These are phyloP conservation scores for Grammothele lineata DNA, from an alignment of 768 basidiomycete genomes.

Conservation along the genomic window DNA sequence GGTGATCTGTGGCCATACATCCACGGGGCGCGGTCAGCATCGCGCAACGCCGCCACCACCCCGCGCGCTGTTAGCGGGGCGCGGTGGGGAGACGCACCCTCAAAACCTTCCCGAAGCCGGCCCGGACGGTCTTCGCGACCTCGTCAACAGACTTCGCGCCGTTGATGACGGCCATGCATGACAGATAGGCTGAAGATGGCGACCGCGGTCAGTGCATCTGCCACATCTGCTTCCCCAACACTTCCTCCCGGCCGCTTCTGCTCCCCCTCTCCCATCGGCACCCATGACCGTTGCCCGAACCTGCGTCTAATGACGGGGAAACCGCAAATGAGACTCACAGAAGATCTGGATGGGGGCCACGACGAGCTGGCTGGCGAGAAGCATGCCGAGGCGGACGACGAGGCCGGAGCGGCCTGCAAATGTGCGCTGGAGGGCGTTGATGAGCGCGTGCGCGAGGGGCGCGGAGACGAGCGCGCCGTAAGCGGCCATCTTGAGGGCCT, in stretches of 20 bases:
- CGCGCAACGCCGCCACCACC: too few species aligned
- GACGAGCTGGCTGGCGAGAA: conserved; percentile 73
- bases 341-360: conserved; percentile 71
- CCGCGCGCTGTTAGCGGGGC: not conserved
- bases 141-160: conserved; percentile 68
- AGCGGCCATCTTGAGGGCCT: conserved; percentile 78
- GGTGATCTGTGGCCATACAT: conserved; percentile 49
- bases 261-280: too few species aligned
- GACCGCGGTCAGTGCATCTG: too few species aligned
- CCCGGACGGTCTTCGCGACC: conserved; percentile 61
- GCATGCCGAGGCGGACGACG: conserved; percentile 61
- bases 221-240: too few species aligned
- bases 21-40: too few species aligned
- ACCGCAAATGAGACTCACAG: conserved; percentile 38
- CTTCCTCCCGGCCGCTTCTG: too few species aligned
- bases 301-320: too few species aligned
- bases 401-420: conserved; percentile 72
- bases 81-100: conserved; percentile 41
- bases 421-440: conserved; percentile 65
- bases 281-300: too few species aligned
- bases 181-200: conserved; percentile 55
- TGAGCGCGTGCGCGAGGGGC: conserved; percentile 72
- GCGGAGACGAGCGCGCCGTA: conserved; percentile 85
- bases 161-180: conserved; percentile 80
- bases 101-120: conserved; percentile 71